Base-by-base conservation (phyloP, 805 yeast genomes). In the Metschnikowia drakensbergensis region DNA sequence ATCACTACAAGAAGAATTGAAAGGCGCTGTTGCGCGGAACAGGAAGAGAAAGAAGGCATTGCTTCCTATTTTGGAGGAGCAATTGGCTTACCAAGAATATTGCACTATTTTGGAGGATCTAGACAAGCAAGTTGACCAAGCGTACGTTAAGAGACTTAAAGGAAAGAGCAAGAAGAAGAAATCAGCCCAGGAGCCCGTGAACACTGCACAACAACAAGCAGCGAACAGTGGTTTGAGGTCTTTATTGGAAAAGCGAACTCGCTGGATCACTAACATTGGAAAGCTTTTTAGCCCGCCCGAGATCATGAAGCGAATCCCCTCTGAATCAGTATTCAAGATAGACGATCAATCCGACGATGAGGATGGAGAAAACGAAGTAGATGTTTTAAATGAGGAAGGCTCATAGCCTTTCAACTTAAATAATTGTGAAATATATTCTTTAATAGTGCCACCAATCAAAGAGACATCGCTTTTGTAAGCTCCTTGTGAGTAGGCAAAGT, bases 121-220 rank as follows among this genome's bases (percentile, higher is more conserved):
- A 56, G 97, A 94, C 65, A 94, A 92, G 64, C 99, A 94, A 67
- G 91, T 94, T 33, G 99, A 94, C 63, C 97, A 88, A 65, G 91
- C 96, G 22, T 94, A 91, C 63, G 70, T 86, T 54, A 86, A 90
- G 65, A 75, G 97, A 51, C 77, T 86, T 48, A 82, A 90, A 58
- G 88, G 83, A 6, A 83, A 89, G 48, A 86, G 78, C 59, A 81
- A 80, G 62, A 74, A 80, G 56, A 82, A 82, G 68, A 84, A 83
- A 68, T 67, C 30, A 43, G 37, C 25, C 47, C 58, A 41, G 48
- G 61, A 40, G 31, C 57, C 58, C 23, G 51, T 58, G n/a, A 61
- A 59, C 29, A 64, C 69, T 5, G 67, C 72, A 5, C 80, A 82
- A 58, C 89, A 82, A 60, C 83, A 80, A 42, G 88, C 86, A 13